Percentiles rank a stretch among this genome's conserved stretches.
Evolutionary conservation across 306 rosid genomes (phyloP).

Genomic region (Gynostemma pentaphyllum): DNA sequence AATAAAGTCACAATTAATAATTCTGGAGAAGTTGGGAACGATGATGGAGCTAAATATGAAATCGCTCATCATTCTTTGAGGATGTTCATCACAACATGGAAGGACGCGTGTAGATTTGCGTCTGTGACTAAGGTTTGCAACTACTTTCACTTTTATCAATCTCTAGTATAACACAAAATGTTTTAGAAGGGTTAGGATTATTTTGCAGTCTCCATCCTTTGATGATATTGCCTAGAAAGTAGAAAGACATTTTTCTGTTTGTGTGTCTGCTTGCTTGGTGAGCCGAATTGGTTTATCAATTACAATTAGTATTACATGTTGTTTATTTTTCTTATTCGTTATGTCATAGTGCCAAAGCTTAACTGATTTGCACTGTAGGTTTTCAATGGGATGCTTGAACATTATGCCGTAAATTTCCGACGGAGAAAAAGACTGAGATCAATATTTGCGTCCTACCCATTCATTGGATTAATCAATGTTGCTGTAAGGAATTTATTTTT

Average conservation of each 20-base stretch:
- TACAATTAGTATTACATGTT: background rate
- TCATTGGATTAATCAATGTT: slow-evolving; percentile 58
- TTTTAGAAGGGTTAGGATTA: too few relatives aligned
- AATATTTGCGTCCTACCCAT: slow-evolving; percentile 45
- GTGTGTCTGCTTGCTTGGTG: background rate
- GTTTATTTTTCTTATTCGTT: slow-evolving; percentile 9
- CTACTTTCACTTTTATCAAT: background rate
- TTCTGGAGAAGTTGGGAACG: slow-evolving; percentile 4
- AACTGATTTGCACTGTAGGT: slow-evolving; percentile 42
- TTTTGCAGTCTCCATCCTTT: too few relatives aligned
- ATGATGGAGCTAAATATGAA: slow-evolving; percentile 20
- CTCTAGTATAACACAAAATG: background rate
- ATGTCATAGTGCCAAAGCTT: slow-evolving; percentile 11
- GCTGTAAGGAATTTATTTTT: slow-evolving; percentile 54
- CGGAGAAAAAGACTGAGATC: slow-evolving; percentile 16
- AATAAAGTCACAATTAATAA: slow-evolving; percentile 9
- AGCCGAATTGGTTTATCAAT: background rate
- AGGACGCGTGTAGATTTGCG: slow-evolving; percentile 49
- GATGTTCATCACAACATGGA: slow-evolving; percentile 67
- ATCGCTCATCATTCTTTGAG: slow-evolving; percentile 33
- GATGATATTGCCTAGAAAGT: too few relatives aligned
- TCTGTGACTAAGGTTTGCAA: slow-evolving; percentile 42
- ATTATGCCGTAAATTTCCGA: slow-evolving; percentile 19
- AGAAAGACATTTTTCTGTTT: too few relatives aligned
- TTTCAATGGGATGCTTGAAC: slow-evolving; percentile 54